These are phyloP conservation scores for Canavalia ensiformis DNA, from an alignment of 306 rosid genomes.

Conservation along the genomic window DNA sequence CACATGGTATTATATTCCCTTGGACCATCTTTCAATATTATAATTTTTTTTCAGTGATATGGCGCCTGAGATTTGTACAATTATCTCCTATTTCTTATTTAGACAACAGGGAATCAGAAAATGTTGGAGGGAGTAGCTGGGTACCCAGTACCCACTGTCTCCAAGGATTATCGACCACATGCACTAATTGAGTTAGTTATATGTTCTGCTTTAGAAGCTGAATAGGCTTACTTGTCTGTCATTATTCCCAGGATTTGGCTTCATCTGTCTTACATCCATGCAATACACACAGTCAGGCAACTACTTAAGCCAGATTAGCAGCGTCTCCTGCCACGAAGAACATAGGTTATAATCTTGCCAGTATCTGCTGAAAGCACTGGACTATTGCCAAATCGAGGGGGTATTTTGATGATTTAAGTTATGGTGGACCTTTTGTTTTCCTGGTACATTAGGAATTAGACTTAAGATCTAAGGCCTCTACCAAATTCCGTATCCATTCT, in stretches of 20 bases:
- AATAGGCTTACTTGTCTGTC: background rate
- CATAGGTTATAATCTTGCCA: slow-evolving; percentile 57
- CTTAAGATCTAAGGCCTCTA: too few relatives aligned
- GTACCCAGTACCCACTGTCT: background rate
- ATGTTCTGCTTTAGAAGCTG: slow-evolving; percentile 7
- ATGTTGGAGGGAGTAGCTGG: slow-evolving; percentile 14
- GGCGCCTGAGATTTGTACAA: slow-evolving; percentile 2
- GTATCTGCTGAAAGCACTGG: too few relatives aligned
- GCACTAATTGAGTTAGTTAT: slow-evolving; percentile 3
- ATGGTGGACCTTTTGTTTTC: background rate
- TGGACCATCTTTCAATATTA: background rate
- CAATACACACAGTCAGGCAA: slow-evolving; percentile 66
- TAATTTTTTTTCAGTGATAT: background rate
- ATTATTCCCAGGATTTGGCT: slow-evolving; percentile 48
- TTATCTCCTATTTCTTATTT: background rate
- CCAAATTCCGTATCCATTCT: too few relatives aligned
- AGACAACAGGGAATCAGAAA: slow-evolving; percentile 32
- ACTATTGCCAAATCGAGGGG: slow-evolving; percentile 58
- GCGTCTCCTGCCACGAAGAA: slow-evolving; percentile 36
- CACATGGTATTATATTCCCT: slow-evolving; percentile 30
- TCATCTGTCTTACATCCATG: slow-evolving; percentile 44
- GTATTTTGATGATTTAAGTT: slow-evolving; percentile 44
- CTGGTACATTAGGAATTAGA: too few relatives aligned
- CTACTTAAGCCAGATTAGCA: slow-evolving; percentile 65
- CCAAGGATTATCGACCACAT: slow-evolving; percentile 18